A percentile compares a stretch with the other conserved stretches of the same genome.
Conservation (phyloP, 192 early-diverging fungal genomes). For the Backusella tarrabulga region DNA sequence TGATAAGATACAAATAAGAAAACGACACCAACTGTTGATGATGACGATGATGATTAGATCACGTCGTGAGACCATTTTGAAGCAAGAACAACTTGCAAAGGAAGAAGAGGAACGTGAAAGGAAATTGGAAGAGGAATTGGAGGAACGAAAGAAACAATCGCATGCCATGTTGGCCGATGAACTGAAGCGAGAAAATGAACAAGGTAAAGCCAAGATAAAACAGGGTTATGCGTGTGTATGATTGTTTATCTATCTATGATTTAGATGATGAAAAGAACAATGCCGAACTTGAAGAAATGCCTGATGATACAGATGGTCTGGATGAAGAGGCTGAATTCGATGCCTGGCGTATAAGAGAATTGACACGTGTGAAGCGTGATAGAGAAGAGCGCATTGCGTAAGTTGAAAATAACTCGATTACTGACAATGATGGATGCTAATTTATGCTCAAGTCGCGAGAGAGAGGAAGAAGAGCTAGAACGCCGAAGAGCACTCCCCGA, state of each 20-base stretch:
- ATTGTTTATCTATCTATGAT: too few relatives aligned
- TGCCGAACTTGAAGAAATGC: constrained; percentile 42
- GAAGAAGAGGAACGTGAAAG: constrained; percentile 63
- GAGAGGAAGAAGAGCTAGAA: constrained; percentile 78
- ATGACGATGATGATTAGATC: constrained; percentile 43
- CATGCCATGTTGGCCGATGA: constrained; percentile 74
- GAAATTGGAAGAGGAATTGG: constrained; percentile 45
- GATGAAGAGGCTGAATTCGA: constrained; percentile 88
- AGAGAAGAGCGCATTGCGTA: constrained; percentile 68
- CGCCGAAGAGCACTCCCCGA: constrained; percentile 81
- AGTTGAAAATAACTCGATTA: constrained; percentile 8
- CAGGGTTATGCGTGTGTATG: too few relatives aligned
- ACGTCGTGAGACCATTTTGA: constrained; percentile 57
- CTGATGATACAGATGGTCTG: constrained; percentile 91
- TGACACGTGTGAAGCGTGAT: constrained; percentile 87
- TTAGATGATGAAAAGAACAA: constrained; percentile 42
- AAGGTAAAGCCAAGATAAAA: constrained; percentile 40
- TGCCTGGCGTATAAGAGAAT: constrained; percentile 89
- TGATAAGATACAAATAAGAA: background rate
- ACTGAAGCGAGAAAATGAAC: constrained; percentile 56
- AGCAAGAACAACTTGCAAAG: constrained; percentile 50
- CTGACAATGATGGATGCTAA: too few relatives aligned
- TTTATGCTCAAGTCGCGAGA: constrained; percentile 48
- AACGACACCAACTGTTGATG: background rate
- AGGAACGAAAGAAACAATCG: constrained; percentile 72